These are phyloP conservation scores for Cryphonectria carpinicola DNA, from an alignment of 2,329 filamentous ascomycete genomes.

Conservation along the genomic window DNA sequence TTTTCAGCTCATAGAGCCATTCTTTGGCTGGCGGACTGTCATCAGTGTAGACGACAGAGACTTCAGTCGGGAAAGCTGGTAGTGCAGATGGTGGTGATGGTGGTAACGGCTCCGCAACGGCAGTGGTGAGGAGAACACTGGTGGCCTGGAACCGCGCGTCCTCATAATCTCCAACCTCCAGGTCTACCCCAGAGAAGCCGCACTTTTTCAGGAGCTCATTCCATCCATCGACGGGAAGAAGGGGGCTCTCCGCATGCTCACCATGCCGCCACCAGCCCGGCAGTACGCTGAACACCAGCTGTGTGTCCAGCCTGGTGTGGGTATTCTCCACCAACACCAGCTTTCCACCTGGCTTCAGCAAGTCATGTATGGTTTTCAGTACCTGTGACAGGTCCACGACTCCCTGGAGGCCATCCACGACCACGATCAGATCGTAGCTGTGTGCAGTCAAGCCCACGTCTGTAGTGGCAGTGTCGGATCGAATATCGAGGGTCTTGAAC, in stretches of 20 bases:
- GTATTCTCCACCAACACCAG: slow-evolving; percentile 34
- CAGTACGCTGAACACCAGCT: slow-evolving; percentile 39
- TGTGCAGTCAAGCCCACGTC: slow-evolving; percentile 33
- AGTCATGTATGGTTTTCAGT: slow-evolving; percentile 33
- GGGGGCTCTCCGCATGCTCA: slow-evolving; percentile 6
- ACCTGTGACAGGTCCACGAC: slow-evolving; percentile 26
- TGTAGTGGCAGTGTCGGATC: slow-evolving; percentile 34
- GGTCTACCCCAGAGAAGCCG: slow-evolving; percentile 11
- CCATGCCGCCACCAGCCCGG: slow-evolving; percentile 43
- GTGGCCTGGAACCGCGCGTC: neutral
- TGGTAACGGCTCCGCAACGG: neutral
- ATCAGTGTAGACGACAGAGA: neutral
- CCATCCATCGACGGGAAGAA: neutral
- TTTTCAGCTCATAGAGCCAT: slow-evolving; percentile 11
- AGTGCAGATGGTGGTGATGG: too few species aligned
- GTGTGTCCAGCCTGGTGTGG: neutral
- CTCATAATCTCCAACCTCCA: slow-evolving; percentile 14
- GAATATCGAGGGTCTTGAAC: slow-evolving; percentile 36
- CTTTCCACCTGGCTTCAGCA: slow-evolving; percentile 42
- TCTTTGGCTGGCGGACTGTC: slow-evolving; percentile 5
- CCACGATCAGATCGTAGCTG: slow-evolving; percentile 39
- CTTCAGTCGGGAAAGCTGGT: neutral
- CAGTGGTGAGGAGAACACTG: neutral
- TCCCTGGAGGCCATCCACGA: slow-evolving; percentile 20
- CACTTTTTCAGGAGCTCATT: neutral